Evolutionary conservation across 371 early-diverging fungal species (phyloP), one percentile per base, ranked within the genome.

Genomic region (Phascolomyces articulosus): DNA sequence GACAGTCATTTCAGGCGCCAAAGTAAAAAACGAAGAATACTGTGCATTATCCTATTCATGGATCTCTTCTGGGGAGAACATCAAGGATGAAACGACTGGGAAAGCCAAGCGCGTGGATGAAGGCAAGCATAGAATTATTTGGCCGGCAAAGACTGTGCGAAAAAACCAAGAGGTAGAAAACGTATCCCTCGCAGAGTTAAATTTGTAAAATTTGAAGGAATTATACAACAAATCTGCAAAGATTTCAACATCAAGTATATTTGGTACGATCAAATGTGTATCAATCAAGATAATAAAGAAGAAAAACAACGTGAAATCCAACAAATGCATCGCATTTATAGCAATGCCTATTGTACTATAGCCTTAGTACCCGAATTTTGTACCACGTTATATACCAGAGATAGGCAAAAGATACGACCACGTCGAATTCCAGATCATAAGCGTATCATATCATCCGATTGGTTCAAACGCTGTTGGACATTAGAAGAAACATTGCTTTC

Each of bases 231-330:
- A 47, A 20, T 47, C 4, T 47, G 47, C 47, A 47, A 47, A 20
- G 47, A 47, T 47, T 47, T 47, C 20, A 20, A 20, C 47, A 47
- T 47, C 20, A 11, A 20, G 47, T 47, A 47, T n/a, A 47, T 47
- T 13, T 47, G 47, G 47, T 47, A 47, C n/a, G 47, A 47, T n/a
- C 47, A 47, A 47, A 47, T 47, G 20, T 47, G 47, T 20, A 47
- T 47, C 20, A 20, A 47, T 20, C 47, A 47, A 47, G 20, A 47
- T 20, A 18, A 47, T 47, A 11, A 4, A n/a, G 47, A 47, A 20
- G n/a, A 20, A n/a, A 47, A 47, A 18, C 47, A 18, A n/a, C 4
- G n/a, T 4, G 47, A 47, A n/a, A 47, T 47, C 7, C 47, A n/a
- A 47, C 47, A 20, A 6, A 47, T 47, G 47, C 47, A 47, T 20